Base-by-base conservation (phyloP, 2,329 filamentous ascomycete genomes). In the Apiospora aurea region DNA sequence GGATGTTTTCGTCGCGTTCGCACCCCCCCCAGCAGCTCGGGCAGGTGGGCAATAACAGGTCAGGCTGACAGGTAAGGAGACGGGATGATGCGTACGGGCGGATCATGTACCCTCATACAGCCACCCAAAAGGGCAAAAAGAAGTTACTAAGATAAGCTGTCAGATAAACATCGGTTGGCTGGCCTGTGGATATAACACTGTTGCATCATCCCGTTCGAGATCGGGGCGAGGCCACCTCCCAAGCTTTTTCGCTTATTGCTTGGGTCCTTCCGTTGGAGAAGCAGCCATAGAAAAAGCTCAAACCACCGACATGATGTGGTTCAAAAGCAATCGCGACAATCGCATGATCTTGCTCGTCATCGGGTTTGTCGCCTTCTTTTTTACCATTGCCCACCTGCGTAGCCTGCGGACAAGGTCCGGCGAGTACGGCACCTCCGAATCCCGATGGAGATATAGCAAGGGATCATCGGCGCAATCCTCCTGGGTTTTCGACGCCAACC, bases 201-300 rank as follows among this genome's bases (percentile, higher is more conserved):
- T 21, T n/a, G 34, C 18, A 11, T 38, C 29, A 14, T 57, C 51
- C 26, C 57, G 34, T 21, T 41, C 51, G 57, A n/a, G 18, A n/a
- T n/a, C 34, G 34, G 34, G 53, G 57, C 34, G 57, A n/a, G 57
- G n/a, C 13, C 34, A 14, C 21, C 21, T 21, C 57, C 10, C 21
- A 41, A 64, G 57, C 57, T 64, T 64, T 64, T 14, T 64, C 57
- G 57, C 57, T 41, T 41, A 64, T 24, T 41, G 57, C 18, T 64
- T 34, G 57, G 57, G 29, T 38, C 4, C 26, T 13, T 14, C 51
- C 51, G 10, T 41, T 21, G 57, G n/a, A 14, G 57, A 41, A n/a
- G 11, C 57, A 41, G 34, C 5, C 18, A 5, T 18, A 8, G 5
- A 64, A n/a, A 13, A 64, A n/a, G 18, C 57, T 18, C 57, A 29